Evolutionary conservation across 2,329 filamentous ascomycete genomes (phyloP), one percentile per base, ranked within the genome.

Genomic region (Penicillium hesseltinei): DNA sequence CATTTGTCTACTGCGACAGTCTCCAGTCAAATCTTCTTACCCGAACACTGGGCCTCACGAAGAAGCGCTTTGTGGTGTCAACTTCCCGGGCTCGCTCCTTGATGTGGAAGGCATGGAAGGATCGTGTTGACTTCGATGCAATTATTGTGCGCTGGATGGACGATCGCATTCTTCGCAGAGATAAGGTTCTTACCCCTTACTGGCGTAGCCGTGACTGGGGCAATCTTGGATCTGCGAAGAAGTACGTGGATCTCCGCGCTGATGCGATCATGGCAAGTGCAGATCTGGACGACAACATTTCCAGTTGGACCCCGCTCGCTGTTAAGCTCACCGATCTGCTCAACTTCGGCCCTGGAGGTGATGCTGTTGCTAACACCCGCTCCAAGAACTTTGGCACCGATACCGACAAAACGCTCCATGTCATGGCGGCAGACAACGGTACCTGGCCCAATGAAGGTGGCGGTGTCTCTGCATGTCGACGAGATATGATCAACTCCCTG

Each of bases 401-500:
- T 59, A 82, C 78, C 1, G 69, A 75, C 13, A 75, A 79, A 27
- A 77, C 74, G 4, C 74, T 82, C 4, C 81, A 81, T 33, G 80
- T 83, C 51, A 78, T 83, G 60, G 81, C 81, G 51, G 74, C 76
- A 21, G 81, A 83, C 61, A 82, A 76, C 23, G 81, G 81, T 13
- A 82, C 80, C 59, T 82, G 80, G 80, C 80, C 80, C 2, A 79
- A 81, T 56, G 78, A 79, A 58, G 80, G 80, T 35, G 81, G 81
- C 56, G 81, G 81, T 62, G 81, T 84, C 15, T 83, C 81, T 38
- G 81, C 81, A 55, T 84, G 81, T 69, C 74, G 81, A 40, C 75
- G 81, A 43, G 81, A 84, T 64, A 75, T 84, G 66, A 80, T 84
- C 66, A 82, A 84, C 62, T 79, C 78, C 15, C 77, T 82, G 59